These are phyloP conservation scores for Russula sp. DNA, from an alignment of 768 basidiomycete genomes.

Conservation along the genomic window DNA sequence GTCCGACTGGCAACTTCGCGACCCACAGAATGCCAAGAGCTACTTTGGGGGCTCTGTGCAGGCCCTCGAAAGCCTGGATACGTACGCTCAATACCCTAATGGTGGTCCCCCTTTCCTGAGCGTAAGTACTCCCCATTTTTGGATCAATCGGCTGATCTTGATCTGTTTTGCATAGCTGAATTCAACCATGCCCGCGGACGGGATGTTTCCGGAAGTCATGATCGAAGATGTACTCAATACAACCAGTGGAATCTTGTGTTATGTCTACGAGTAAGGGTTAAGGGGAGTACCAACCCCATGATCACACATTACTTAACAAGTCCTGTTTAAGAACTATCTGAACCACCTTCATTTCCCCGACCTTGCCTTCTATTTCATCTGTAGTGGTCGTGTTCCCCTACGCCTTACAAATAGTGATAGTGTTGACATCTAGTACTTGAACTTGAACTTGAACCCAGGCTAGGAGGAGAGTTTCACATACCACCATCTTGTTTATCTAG, in stretches of 20 bases:
- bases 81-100: slow-evolving; percentile 25
- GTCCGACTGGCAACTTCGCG: slow-evolving; percentile 31
- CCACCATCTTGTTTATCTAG: no score
- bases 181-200: slow-evolving; percentile 26
- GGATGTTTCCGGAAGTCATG: slow-evolving; percentile 23
- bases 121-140: slow-evolving; percentile 13
- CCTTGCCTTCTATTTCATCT: no score
- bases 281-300: neutral
- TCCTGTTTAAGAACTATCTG: neutral
- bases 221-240: slow-evolving; percentile 30
- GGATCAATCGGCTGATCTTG: neutral
- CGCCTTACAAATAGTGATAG: no score
- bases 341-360: neutral
- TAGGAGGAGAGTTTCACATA: no score
- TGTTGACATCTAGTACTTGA: no score
- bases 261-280: slow-evolving; percentile 28
- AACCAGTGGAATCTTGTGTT: slow-evolving; percentile 30
- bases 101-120: slow-evolving; percentile 25
- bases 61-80: slow-evolving; percentile 21
- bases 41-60: slow-evolving; percentile 31
- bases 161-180: slow-evolving; percentile 21
- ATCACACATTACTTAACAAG: neutral
- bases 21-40: slow-evolving; percentile 24
- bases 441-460: no score
- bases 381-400: no score